Percentiles rank a stretch among this genome's conserved stretches.
Evolutionary conservation across 2,329 filamentous ascomycete genomes (phyloP).

Genomic region (Fusarium beomiforme): DNA sequence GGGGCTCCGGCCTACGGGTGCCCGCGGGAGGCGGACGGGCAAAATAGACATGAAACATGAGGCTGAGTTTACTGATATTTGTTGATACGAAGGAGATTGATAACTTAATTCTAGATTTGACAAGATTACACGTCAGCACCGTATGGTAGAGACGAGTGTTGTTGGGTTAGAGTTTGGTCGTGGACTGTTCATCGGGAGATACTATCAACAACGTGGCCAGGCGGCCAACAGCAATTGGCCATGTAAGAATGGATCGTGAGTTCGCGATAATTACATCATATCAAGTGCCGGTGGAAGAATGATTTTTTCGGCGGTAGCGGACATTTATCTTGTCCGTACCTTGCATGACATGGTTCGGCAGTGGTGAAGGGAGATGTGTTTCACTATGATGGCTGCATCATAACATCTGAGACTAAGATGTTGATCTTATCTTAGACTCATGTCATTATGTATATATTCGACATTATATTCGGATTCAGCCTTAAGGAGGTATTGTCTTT

Average conservation of each 20-base stretch:
- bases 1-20: neutral
- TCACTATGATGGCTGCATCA: neutral
- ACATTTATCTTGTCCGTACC: neutral
- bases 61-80: neutral
- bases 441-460: too few species aligned
- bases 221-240: neutral
- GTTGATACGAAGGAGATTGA: neutral
- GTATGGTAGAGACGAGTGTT: neutral
- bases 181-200: neutral
- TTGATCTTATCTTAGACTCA: neutral
- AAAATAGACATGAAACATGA: neutral
- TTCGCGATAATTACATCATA: neutral
- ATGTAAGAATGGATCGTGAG: neutral
- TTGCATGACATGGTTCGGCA: neutral
- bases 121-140: neutral
- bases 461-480: neutral
- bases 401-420: neutral
- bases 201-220: neutral
- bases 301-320: neutral
- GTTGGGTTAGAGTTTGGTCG: neutral
- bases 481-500: neutral
- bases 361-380: neutral
- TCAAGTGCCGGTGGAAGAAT: neutral
- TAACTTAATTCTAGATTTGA: neutral
- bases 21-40: conserved; percentile 1